Base-by-base conservation (phyloP, 2,329 filamentous ascomycete species). In the Fusarium sororula region DNA sequence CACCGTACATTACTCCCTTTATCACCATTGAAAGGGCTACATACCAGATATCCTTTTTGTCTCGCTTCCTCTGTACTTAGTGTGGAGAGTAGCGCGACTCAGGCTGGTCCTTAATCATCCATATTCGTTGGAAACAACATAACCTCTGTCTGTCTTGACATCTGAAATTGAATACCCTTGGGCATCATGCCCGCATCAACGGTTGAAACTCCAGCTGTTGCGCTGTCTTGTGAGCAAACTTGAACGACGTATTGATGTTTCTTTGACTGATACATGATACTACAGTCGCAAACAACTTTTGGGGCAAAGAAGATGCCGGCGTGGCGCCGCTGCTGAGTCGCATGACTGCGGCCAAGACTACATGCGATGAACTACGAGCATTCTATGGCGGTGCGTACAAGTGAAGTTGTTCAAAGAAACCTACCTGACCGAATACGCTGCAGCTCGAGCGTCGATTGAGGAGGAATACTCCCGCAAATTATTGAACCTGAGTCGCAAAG, bases 291-390 rank as follows among this genome's bases (percentile, higher is more conserved):
- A 99, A 99, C 86, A 99, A 99, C 83, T 99, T 99, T 84, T 99
- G 96, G 96, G 96, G 96, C 74, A 98, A 97, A 87, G 96, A 98
- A 82, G 96, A 99, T 87, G 96, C 96, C 58, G 97, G 96, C 81
- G 95, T 99, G 80, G 88, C 89, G 51, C 97, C 96, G 66, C 90
- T 99, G 80, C 89, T 99, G 37, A 94, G 96, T 82, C 96, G 96
- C 80, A 97, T 99, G 94, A 92, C 94, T 80, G 92, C 92, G 83
- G 94, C 96, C 55, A 99, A 99, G 87, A 91, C 93, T 79, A 98
- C 96, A 32, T 95, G 93, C 81, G 97, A 99, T 83, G 96, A 99
- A 84, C 84, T 99, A 57, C 96, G 94, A 81, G 87, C 92, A 15
- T 99, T 99, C 85, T 99, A 99, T 83, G 91, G 88, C 72, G 89